A percentile compares a stretch with the other conserved stretches of the same genome.
Evolutionary conservation across 2,329 filamentous ascomycete genomes (phyloP).

Genomic region (Cadophora gregata): DNA sequence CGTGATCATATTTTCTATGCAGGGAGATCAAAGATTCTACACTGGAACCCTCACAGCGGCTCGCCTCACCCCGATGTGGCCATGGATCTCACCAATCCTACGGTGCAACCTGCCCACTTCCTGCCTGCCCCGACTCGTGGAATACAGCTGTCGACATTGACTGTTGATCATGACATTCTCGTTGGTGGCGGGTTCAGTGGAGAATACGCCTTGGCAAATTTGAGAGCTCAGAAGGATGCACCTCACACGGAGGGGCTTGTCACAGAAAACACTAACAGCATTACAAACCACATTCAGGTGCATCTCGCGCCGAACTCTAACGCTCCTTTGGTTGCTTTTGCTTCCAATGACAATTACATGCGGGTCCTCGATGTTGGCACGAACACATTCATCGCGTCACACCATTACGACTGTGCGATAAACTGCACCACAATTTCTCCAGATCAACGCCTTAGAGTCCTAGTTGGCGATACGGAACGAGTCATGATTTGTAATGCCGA

Average conservation of each 20-base stretch:
- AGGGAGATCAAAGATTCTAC: slow-evolving; percentile 54
- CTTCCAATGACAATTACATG: slow-evolving; percentile 66
- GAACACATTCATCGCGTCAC: slow-evolving; percentile 61
- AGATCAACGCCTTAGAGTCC: slow-evolving; percentile 71
- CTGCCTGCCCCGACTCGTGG: slow-evolving; percentile 29
- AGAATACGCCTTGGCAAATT: slow-evolving; percentile 47
- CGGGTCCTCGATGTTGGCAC: slow-evolving; percentile 64
- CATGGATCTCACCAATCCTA: slow-evolving; percentile 41
- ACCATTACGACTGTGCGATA: slow-evolving; percentile 64
- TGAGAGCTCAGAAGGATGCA: slow-evolving; percentile 40
- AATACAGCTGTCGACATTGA: slow-evolving; percentile 45
- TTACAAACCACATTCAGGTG: slow-evolving; percentile 70
- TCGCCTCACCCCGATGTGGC: slow-evolving; percentile 24
- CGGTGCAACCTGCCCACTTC: slow-evolving; percentile 34
- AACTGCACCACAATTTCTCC: slow-evolving; percentile 78
- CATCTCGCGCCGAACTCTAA: slow-evolving; percentile 58
- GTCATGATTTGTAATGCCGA: slow-evolving; percentile 74
- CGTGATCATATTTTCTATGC: slow-evolving; percentile 64
- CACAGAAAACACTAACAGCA: slow-evolving; percentile 60
- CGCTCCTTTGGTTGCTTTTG: slow-evolving; percentile 62
- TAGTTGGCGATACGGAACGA: slow-evolving; percentile 73
- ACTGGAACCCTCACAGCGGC: slow-evolving; percentile 58
- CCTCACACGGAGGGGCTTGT: slow-evolving; percentile 47
- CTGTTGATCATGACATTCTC: slow-evolving; percentile 44
- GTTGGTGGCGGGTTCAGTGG: slow-evolving; percentile 49